Evolutionary conservation across 164 flowering plant genomes (phyloP).

Genomic region (Liquidambar formosana): DNA sequence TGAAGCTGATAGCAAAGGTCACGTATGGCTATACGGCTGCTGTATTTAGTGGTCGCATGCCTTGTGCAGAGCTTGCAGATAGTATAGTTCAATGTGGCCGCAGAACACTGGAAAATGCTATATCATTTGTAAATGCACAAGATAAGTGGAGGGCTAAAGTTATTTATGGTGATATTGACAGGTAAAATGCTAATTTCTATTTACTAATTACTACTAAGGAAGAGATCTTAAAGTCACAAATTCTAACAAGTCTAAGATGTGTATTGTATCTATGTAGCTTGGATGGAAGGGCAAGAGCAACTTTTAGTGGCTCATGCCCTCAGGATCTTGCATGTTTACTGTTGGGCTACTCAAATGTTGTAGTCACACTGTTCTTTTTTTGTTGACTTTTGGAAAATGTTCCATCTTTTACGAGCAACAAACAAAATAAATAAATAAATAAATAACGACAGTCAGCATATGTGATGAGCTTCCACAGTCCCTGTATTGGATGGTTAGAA

Average conservation of each 20-base stretch:
- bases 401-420: too few species aligned
- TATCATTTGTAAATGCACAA: constrained; percentile 75
- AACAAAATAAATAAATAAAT: too few species aligned
- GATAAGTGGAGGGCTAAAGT: constrained; percentile 91
- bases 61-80: constrained; percentile 98
- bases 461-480: not conserved
- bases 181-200: constrained; percentile 41
- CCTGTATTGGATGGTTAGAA: not conserved
- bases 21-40: constrained; percentile 99
- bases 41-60: constrained; percentile 99
- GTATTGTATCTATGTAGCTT: not conserved
- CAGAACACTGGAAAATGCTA: constrained; percentile 86
- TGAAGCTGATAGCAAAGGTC: constrained; percentile 95
- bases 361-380: not conserved
- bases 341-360: not conserved
- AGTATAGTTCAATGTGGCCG: constrained; percentile 99
- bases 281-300: not conserved
- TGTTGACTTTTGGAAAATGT: not conserved
- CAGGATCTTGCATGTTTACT: not conserved
- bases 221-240: not conserved
- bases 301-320: not conserved
- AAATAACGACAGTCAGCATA: too few species aligned
- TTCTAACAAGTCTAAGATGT: not conserved
- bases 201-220: not conserved
- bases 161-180: constrained; percentile 96